Conservation (phyloP, 768 basidiomycete species). For the Phlebiopsis gigantea region DNA sequence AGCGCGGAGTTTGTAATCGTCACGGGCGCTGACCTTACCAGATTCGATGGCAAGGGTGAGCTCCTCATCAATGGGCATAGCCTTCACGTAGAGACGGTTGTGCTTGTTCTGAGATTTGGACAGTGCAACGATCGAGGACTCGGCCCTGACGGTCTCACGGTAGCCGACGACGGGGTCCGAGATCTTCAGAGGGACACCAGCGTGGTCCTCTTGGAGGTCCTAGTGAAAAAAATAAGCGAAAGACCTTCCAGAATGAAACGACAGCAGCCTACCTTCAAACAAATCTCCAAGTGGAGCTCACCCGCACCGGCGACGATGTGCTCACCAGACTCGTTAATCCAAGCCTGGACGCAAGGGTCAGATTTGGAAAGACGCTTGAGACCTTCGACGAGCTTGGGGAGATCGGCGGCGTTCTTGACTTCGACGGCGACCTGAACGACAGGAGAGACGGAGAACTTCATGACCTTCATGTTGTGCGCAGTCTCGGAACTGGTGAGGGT, state of each 20-base stretch:
- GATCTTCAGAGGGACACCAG: conserved; percentile 97
- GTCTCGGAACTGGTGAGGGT: conserved; percentile 97
- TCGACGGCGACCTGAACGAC: conserved; percentile 99
- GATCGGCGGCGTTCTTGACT: conserved; percentile 98
- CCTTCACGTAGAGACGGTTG: conserved; percentile 96
- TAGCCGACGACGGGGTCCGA: conserved; percentile 98
- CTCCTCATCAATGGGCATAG: conserved; percentile 90
- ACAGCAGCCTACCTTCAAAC: conserved; percentile 91
- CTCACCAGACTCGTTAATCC: conserved; percentile 88
- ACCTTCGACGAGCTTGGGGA: conserved; percentile 99
- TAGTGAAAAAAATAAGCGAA: conserved; percentile 22
- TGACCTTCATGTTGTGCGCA: conserved; percentile 99
- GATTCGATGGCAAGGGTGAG: conserved; percentile 87
- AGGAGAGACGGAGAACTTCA: conserved; percentile 99
- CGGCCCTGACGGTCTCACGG: conserved; percentile 94
- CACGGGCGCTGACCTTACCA: conserved; percentile 82
- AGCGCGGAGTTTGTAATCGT: conserved; percentile 97
- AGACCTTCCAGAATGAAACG: too few relatives aligned
- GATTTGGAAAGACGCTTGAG: conserved; percentile 99
- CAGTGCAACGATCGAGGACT: conserved; percentile 92
- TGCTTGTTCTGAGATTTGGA: conserved; percentile 99
- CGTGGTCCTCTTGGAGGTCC: conserved; percentile 99
- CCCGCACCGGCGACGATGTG: conserved; percentile 99
- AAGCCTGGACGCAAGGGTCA: conserved; percentile 97
- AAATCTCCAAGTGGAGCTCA: conserved; percentile 99